A percentile compares a stretch with the other conserved stretches of the same genome.
phyloP scores from a whole-genome alignment of 768 basidiomycete genomes.

The Thelephora aurantiotincta region DNA sequence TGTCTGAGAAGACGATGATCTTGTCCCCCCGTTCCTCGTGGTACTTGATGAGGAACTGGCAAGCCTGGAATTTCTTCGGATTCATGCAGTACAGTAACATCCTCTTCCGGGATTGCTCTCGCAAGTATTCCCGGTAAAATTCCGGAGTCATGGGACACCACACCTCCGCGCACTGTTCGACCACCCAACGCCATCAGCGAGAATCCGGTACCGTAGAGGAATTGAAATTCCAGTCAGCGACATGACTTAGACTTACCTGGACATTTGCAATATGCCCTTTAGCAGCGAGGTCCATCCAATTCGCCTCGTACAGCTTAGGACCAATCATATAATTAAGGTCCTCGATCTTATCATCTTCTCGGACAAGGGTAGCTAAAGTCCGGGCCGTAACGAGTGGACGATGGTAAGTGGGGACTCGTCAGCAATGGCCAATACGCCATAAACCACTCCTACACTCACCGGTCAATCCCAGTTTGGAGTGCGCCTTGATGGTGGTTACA shows the following conservation, averaged over 20 bases:
- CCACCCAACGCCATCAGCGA: constrained; percentile 2
- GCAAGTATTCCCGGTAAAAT: constrained; percentile 94
- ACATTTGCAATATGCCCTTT: constrained; percentile 99
- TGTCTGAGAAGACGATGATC: constrained; percentile 98
- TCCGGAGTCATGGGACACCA: constrained; percentile 99
- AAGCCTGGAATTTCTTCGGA: constrained; percentile 97
- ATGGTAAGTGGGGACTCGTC: neutral
- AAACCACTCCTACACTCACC: constrained; percentile 31
- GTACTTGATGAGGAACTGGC: constrained; percentile 96
- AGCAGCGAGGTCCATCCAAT: constrained; percentile 99
- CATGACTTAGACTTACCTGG: constrained; percentile 45
- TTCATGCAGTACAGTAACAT: constrained; percentile 99
- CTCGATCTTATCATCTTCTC: constrained; percentile 97
- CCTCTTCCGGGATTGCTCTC: constrained; percentile 83
- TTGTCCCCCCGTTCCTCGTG: constrained; percentile 98
- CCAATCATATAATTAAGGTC: constrained; percentile 99
- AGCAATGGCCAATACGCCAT: constrained; percentile 1
- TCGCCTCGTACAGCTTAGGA: constrained; percentile 97
- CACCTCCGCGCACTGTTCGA: constrained; percentile 84
- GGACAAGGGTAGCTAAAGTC: constrained; percentile 78
- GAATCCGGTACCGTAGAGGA: neutral
- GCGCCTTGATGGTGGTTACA: constrained; percentile 96
- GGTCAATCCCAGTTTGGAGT: constrained; percentile 94
- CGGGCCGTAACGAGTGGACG: neutral
- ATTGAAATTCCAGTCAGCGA: neutral